phyloP scores from a whole-genome alignment of 306 rosid genomes.

The Rubus parviflorus region DNA sequence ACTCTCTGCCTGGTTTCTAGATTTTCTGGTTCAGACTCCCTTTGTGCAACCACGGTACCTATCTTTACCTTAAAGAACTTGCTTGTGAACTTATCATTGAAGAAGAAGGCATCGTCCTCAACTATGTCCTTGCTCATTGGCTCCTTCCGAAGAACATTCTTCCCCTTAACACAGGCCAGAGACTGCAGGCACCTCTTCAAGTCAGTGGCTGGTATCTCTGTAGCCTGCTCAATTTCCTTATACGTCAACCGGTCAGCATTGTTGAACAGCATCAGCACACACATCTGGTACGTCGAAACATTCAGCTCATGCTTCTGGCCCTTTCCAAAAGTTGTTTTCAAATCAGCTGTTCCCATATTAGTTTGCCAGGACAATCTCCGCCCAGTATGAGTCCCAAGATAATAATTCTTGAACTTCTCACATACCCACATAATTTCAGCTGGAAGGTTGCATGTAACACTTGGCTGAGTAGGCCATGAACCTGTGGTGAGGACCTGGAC shows the following conservation, averaged over 20 bases:
- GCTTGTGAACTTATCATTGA: slow-evolving; percentile 73
- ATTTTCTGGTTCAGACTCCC: slow-evolving; percentile 82
- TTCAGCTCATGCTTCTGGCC: slow-evolving; percentile 81
- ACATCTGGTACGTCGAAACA: slow-evolving; percentile 88
- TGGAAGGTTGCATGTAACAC: slow-evolving; percentile 73
- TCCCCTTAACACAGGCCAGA: slow-evolving; percentile 79
- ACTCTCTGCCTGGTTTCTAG: slow-evolving; percentile 83
- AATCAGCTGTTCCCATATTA: slow-evolving; percentile 81
- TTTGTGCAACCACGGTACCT: slow-evolving; percentile 84
- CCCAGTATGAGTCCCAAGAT: slow-evolving; percentile 77
- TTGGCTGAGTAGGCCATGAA: slow-evolving; percentile 84
- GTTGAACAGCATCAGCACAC: slow-evolving; percentile 84
- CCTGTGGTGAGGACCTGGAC: slow-evolving; percentile 83
- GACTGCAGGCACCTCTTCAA: slow-evolving; percentile 86
- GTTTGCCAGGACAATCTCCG: slow-evolving; percentile 88
- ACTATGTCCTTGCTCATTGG: slow-evolving; percentile 84
- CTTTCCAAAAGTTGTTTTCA: slow-evolving; percentile 73
- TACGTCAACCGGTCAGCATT: slow-evolving; percentile 61
- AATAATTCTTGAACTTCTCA: slow-evolving; percentile 66
- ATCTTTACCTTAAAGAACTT: slow-evolving; percentile 77
- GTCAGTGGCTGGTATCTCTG: slow-evolving; percentile 72
- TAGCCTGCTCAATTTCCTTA: slow-evolving; percentile 79
- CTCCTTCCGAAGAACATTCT: slow-evolving; percentile 82
- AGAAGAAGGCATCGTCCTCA: slow-evolving; percentile 68
- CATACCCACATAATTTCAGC: slow-evolving; percentile 65